Evolutionary conservation across 257 asterid species (phyloP), one percentile per base, ranked within the genome.

Genomic region (Fraxinus americana): DNA sequence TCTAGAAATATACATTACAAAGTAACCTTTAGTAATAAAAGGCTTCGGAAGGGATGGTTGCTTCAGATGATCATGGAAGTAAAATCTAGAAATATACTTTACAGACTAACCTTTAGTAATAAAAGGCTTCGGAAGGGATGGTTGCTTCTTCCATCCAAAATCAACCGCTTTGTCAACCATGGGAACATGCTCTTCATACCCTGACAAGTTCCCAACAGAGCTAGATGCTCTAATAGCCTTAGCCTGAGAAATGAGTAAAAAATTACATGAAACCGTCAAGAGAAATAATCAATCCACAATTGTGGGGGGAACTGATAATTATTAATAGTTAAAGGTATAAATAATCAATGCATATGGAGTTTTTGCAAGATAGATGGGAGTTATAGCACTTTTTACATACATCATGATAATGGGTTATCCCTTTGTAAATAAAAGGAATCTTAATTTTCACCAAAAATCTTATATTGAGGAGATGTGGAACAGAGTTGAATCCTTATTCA

Each of bases 81-180:
- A 11, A 67, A 16, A 27, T 5, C 71, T 34, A 67, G 36, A 10
- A 25, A 67, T 25, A 67, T 67, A 16, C 71, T 14, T 17, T 29
- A 25, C 29, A 32, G 21, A 27, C 75, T 39, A 71, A 41, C 75
- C 63, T 43, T 30, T 71, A 2, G 63, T 17, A 39, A 32, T 72
- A 23, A 4, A 32, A 72, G 61, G 75, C 52, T 43, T 43, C 9
- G 6, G 75, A 13, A 72, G 36, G 38, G 75, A 72, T 41, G 59
- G 36, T 43, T 72, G 75, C 25, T 43, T 72, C 75, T 72, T 21
- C 36, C 75, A 41, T 39, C 63, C 36, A 72, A 59, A 25, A 72
- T 72, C 75, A 72, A 72, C 75, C 2, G 12, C 75, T 23, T 72
- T 72, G 75, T 72, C 75, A 43, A 72, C 75, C 75, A 72, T 72